These are phyloP conservation scores for Colletotrichum melonis DNA, from an alignment of 2,329 filamentous ascomycete genomes.

Conservation along the genomic window DNA sequence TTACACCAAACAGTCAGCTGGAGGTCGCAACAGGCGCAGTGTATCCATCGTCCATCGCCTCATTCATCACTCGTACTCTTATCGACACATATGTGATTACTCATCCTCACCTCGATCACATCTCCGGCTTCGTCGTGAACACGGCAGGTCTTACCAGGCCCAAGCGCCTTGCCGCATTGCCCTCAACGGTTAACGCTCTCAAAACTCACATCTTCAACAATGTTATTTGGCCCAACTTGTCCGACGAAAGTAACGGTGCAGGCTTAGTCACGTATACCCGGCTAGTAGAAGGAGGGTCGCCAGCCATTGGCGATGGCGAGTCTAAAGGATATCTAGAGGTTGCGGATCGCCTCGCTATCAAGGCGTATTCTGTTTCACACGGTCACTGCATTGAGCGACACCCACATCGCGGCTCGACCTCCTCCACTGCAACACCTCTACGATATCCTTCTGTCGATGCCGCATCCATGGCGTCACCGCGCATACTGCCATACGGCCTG, in stretches of 20 bases:
- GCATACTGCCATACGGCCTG: conserved; percentile 27
- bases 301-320: conserved; percentile 83
- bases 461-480: conserved; percentile 38
- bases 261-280: conserved; percentile 92
- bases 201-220: conserved; percentile 98
- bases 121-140: conserved; percentile 92
- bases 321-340: conserved; percentile 88
- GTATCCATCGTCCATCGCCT: conserved; percentile 74
- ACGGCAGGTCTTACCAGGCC: conserved; percentile 86
- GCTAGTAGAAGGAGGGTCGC: conserved; percentile 88
- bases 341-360: conserved; percentile 88
- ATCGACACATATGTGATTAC: conserved; percentile 93
- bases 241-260: conserved; percentile 94
- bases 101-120: conserved; percentile 96
- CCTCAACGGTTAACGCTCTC: conserved; percentile 90
- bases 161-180: conserved; percentile 87
- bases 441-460: conserved; percentile 46
- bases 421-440: conserved; percentile 29
- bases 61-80: conserved; percentile 81
- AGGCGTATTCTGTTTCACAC: conserved; percentile 88
- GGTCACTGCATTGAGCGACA: conserved; percentile 84
- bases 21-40: not conserved
- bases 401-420: conserved; percentile 67
- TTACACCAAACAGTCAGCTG: conserved; percentile 73
- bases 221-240: conserved; percentile 96